These are phyloP conservation scores for Zangia roseola DNA, from an alignment of 768 basidiomycete genomes.

Conservation along the genomic window DNA sequence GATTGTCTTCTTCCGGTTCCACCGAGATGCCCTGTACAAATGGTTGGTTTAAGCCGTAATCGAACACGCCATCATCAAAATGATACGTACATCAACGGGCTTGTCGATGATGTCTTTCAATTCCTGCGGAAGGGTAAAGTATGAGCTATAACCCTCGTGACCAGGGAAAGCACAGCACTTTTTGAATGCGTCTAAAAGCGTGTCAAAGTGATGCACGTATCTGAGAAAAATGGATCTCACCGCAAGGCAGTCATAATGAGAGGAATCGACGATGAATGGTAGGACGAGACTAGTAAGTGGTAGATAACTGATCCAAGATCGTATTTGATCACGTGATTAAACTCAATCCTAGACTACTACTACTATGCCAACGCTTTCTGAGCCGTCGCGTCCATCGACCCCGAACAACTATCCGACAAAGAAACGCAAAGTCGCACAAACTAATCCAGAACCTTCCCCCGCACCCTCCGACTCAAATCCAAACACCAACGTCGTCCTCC, in stretches of 20 bases:
- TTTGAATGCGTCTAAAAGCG: conserved; percentile 64
- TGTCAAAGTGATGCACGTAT: conserved; percentile 19
- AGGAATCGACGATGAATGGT: conserved; percentile 1
- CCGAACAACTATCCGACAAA: conserved; percentile 25
- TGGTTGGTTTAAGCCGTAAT: conserved; percentile 9
- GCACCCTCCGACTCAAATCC: conserved; percentile 54
- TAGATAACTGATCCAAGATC: too few relatives aligned
- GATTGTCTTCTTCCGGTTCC: conserved; percentile 65
- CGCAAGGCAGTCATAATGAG: conserved; percentile 40
- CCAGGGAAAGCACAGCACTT: conserved; percentile 40
- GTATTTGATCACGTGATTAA: conserved; percentile 26
- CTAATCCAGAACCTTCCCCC: conserved; percentile 45
- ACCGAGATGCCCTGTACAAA: conserved; percentile 56
- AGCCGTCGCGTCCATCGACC: conserved; percentile 36
- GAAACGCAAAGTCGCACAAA: conserved; percentile 56
- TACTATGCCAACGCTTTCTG: conserved; percentile 21
- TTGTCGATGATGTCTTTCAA: conserved; percentile 56
- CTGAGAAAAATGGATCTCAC: conserved; percentile 21
- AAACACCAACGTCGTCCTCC: conserved; percentile 47
- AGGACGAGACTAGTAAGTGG: conserved; percentile 10
- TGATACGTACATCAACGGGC: conserved; percentile 59
- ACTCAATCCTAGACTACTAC: not conserved
- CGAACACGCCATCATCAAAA: conserved; percentile 7
- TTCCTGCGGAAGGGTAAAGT: conserved; percentile 49
- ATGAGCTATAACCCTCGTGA: not conserved